phyloP scores from a whole-genome alignment of 176 grass and related monocot species.

The Cenchrus purpureus region DNA sequence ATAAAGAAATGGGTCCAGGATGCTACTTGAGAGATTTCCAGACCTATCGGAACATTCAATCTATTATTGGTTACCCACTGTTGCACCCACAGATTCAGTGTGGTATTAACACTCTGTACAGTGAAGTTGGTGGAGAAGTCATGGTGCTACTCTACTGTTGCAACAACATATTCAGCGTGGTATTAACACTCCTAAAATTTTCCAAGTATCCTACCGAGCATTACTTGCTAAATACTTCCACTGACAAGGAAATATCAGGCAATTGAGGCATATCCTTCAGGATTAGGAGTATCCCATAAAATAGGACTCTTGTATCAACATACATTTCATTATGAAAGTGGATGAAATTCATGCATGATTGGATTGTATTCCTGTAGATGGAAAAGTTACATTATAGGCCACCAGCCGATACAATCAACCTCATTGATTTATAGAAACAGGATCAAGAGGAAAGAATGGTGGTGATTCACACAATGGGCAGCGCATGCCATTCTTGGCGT shows the following conservation, averaged over 20 bases:
- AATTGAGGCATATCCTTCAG: neutral
- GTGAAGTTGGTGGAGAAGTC: slow-evolving; percentile 49
- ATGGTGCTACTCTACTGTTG: slow-evolving; percentile 38
- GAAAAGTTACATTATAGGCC: too few relatives aligned
- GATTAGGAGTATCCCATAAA: neutral
- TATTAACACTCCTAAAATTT: slow-evolving; percentile 31
- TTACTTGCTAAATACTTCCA: slow-evolving; percentile 32
- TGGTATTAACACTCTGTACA: slow-evolving; percentile 26
- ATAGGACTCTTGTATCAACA: neutral
- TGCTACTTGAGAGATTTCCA: slow-evolving; percentile 17
- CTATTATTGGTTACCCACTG: neutral
- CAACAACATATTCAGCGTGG: slow-evolving; percentile 20
- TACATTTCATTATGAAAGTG: neutral
- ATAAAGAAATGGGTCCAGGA: neutral
- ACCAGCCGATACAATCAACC: too few relatives aligned
- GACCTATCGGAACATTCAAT: slow-evolving; percentile 29
- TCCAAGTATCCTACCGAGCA: slow-evolving; percentile 13
- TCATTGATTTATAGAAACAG: too few relatives aligned
- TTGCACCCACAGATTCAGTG: slow-evolving; percentile 15
- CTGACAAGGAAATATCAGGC: neutral
- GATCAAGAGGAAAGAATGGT: too few relatives aligned
- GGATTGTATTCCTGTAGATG: too few relatives aligned
- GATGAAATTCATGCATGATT: too few relatives aligned
- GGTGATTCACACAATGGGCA: too few relatives aligned
- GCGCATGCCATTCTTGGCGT: too few relatives aligned